Conservation (phyloP, 169 alveolate genomes). For the Babesia gibsoni region DNA sequence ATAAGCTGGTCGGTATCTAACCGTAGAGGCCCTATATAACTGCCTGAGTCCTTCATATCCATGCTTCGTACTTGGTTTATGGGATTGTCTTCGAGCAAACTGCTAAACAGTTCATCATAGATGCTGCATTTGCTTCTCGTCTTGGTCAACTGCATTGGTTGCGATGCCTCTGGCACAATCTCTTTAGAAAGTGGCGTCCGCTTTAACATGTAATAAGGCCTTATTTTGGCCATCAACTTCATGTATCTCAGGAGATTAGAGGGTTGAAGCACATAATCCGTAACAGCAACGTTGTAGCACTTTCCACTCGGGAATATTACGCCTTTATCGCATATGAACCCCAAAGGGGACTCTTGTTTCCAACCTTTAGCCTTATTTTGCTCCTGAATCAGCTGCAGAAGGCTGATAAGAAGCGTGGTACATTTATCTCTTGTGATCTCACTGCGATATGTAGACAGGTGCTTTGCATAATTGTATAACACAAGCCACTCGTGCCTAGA, state of each 20-base stretch:
- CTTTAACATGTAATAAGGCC: conserved; percentile 22
- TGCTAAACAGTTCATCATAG: neutral
- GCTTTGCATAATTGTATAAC: conserved; percentile 33
- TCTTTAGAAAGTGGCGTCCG: neutral
- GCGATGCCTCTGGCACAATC: neutral
- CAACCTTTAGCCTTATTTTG: conserved; percentile 2
- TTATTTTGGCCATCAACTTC: conserved; percentile 20
- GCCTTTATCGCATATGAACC: conserved; percentile 26
- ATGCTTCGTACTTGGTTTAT: neutral
- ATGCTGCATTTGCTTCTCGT: neutral
- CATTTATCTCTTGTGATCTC: conserved; percentile 43
- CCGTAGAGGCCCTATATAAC: conserved; percentile 52
- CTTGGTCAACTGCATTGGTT: neutral
- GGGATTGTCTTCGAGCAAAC: neutral
- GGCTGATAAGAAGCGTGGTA: conserved; percentile 16
- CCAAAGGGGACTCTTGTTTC: neutral
- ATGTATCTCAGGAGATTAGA: conserved; percentile 6
- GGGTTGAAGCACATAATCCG: neutral
- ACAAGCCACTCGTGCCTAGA: conserved; percentile 48
- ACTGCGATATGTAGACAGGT: conserved; percentile 16
- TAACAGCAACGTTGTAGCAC: neutral
- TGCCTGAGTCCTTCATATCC: neutral
- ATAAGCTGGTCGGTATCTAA: conserved; percentile 5
- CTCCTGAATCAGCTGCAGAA: conserved; percentile 20
- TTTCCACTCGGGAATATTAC: neutral